Evolutionary conservation across 495 filamentous ascomycete species (phyloP).

Genomic region (Xylaria grammica): DNA sequence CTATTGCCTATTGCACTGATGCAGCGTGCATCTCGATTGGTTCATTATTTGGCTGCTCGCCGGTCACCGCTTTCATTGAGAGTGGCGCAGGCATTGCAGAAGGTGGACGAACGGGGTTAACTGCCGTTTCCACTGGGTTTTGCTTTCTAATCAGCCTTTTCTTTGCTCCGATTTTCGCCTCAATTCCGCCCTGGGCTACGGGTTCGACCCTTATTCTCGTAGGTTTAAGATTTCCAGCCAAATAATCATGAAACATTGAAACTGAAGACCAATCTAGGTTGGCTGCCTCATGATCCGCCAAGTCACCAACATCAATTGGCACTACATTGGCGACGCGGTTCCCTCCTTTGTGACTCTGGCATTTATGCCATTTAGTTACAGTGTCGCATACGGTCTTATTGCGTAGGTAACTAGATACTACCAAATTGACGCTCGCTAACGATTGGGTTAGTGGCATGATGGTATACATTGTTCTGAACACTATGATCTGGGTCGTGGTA

Average conservation of each 20-base stretch:
- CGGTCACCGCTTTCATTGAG: conserved; percentile 82
- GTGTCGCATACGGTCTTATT: conserved; percentile 79
- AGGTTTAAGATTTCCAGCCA: conserved; percentile 23
- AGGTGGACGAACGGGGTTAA: conserved; percentile 79
- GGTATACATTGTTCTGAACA: conserved; percentile 73
- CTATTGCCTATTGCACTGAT: conserved; percentile 51
- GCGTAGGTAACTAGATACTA: conserved; percentile 50
- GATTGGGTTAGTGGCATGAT: conserved; percentile 64
- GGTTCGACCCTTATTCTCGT: conserved; percentile 81
- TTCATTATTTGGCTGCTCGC: conserved; percentile 73
- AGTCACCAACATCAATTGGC: conserved; percentile 59
- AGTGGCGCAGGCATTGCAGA: conserved; percentile 83
- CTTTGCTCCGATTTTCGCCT: conserved; percentile 83
- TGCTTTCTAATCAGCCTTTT: conserved; percentile 82
- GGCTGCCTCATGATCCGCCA: conserved; percentile 64
- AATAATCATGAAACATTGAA: not conserved
- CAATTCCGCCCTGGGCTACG: conserved; percentile 84
- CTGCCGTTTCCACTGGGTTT: conserved; percentile 71
- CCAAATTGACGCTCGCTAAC: not conserved
- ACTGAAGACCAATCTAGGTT: conserved; percentile 42
- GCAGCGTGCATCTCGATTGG: conserved; percentile 81
- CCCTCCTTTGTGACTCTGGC: conserved; percentile 81
- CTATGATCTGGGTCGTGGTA: conserved; percentile 59
- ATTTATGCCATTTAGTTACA: conserved; percentile 83
- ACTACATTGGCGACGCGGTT: conserved; percentile 69